Evolutionary conservation across 2,329 filamentous ascomycete genomes (phyloP), one percentile per base, ranked within the genome.

Genomic region (Ophiosphaerella herpotricha): DNA sequence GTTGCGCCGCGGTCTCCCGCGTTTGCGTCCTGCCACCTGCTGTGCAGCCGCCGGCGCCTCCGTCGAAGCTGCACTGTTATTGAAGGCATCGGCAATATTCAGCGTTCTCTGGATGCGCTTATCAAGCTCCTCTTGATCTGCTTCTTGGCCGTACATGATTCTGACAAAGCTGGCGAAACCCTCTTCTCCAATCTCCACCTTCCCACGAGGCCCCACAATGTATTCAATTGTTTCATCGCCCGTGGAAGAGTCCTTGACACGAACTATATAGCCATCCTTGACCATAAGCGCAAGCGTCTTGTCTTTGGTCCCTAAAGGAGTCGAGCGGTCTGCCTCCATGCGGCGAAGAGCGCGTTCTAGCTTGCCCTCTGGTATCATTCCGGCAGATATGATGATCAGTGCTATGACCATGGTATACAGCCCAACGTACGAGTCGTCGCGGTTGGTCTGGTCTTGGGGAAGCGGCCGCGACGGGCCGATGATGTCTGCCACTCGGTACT

Each of bases 131-230:
- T 64, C 59, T 9, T 50, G 58, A 18, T 65, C 58, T 14, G 67
- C 63, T 6, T 67, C 84, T 16, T 48, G 43, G 4, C 54, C 60
- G 33, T 55, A 55, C 38, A 59, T 55, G 5, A 26, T 23, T 53
- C 76, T 76, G 4, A 91, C 84, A 55, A 97, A 74, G 0, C 85
- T 85, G 14, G 85, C 84, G 11, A 94, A 88, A 0, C 89, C 90
- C 42, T 85, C 81, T n/a, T 86, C 79, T 0, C 89, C 90, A 32
- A 97, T 83, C 73, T 97, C 94, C 7, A 92, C 80, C 73, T 89
- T 94, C 5, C 89, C 93, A 18, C 94, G 82, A 5, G 91, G 88
- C 2, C 94, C 94, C 12, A 97, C 83, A 48, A 89, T 83, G 82
- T 90, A 99, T 40, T 90, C 91, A 7, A 91, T 80, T 2, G 84